phyloP scores from a whole-genome alignment of 2,329 filamentous ascomycete species.

The Colletotrichum filicis region DNA sequence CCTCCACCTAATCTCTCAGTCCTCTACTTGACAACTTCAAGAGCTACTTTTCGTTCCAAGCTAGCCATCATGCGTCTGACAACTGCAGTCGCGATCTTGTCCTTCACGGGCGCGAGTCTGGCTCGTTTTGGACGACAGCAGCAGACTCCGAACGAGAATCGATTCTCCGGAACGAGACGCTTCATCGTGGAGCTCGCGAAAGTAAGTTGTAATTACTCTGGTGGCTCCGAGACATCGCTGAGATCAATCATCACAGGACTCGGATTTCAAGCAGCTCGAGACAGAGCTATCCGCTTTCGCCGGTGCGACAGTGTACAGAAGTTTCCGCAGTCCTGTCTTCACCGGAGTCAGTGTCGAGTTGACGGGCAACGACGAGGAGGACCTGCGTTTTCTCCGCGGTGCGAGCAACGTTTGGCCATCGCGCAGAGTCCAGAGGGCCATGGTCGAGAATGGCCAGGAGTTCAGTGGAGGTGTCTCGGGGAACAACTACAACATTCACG shows the following conservation, averaged over 20 bases:
- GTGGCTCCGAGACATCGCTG: neutral
- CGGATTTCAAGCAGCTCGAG: neutral
- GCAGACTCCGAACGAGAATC: neutral
- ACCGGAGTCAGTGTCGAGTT: constrained; percentile 31
- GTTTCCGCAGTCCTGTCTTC: constrained; percentile 30
- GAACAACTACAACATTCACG: constrained; percentile 48
- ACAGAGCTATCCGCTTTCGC: neutral
- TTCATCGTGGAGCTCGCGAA: constrained; percentile 31
- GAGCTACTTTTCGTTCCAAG: neutral
- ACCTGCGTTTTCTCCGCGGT: constrained; percentile 3
- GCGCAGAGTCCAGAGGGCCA: constrained; percentile 12
- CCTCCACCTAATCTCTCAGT: neutral
- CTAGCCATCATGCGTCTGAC: constrained; percentile 5
- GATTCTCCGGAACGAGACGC: neutral
- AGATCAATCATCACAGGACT: neutral
- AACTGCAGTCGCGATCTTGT: neutral
- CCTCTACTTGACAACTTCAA: too few relatives aligned
- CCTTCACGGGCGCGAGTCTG: neutral
- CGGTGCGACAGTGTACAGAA: constrained; percentile 20
- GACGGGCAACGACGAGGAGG: neutral
- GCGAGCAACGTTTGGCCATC: constrained; percentile 34
- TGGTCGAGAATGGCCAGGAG: neutral
- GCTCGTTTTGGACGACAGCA: neutral
- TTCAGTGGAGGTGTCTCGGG: neutral
- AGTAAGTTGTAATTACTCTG: neutral